Evolutionary conservation across 2,329 filamentous ascomycete species (phyloP).

Genomic region (Colletotrichum simmondsii): DNA sequence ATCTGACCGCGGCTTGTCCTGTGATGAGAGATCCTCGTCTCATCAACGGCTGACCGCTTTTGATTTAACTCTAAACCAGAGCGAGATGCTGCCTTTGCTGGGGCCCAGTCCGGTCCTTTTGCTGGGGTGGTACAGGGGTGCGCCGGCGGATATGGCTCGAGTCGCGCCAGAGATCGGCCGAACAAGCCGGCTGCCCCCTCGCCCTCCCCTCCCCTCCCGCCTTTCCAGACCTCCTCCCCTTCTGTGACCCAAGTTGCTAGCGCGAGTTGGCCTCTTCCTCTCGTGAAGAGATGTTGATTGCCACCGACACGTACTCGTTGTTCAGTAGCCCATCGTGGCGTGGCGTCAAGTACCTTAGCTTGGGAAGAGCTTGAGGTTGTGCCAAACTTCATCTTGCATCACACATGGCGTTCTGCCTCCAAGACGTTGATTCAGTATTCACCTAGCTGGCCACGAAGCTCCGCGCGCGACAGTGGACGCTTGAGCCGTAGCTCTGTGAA

Average conservation of each 20-base stretch:
- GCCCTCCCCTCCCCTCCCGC: no score
- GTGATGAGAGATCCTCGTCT: not conserved
- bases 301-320: no score
- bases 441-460: no score
- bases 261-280: not conserved
- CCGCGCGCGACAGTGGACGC: no score
- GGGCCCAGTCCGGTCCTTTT: conserved; percentile 12
- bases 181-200: conserved; percentile 4
- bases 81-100: conserved; percentile 7
- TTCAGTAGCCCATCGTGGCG: not conserved
- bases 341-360: not conserved
- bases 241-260: not conserved
- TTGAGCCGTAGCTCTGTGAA: not conserved
- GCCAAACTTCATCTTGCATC: not conserved
- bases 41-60: not conserved
- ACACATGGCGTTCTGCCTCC: no score
- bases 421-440: not conserved
- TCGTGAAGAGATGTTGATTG: no score
- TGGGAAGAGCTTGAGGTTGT: not conserved
- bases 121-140: conserved; percentile 26
- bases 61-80: conserved; percentile 26
- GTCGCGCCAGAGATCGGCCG: conserved; percentile 27
- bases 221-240: not conserved
- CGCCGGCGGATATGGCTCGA: conserved; percentile 3
- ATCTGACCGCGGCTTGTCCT: not conserved